Base-by-base conservation (phyloP, 192 early-diverging fungal species). In the Cetraspora pellucida region DNA sequence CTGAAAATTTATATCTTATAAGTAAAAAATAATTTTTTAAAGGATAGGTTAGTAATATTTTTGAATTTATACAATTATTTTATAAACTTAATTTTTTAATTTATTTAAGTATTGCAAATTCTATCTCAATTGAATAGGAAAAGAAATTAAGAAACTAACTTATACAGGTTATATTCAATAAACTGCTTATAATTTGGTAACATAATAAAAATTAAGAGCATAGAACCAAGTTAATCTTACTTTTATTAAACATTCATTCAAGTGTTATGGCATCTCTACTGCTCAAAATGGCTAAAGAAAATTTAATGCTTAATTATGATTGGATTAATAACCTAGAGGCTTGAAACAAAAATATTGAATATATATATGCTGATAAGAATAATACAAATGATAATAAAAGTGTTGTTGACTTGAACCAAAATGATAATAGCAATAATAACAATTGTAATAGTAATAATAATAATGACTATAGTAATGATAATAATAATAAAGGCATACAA, bases 241-340 rank as follows among this genome's bases (percentile, higher is more conserved):
- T 71, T 13, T 71, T 9, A 71, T 71, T 17, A 46, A 2, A 25
- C 23, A 50, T 17, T 46, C 47, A 71, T 49, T 71, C 7, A 71
- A 54, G 17, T 71, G 49, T 28, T 49, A 47, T 25, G 47, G 50
- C 16, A 13, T 71, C 16, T 71, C 47, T 49, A 71, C 17, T 52
- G 5, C 13, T 25, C 27, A 13, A 0, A 2, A 71, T 19, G 3
- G 19, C 67, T 0, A 45, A 70, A 50, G 46, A 70, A 27, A n/a
- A 43, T 25, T 71, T 71, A 16, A 49, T 71, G 0, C 31, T 43
- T 8, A 43, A 65, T 65, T 65, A 27, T 14, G 10, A 23, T 23
- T 27, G 25, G 25, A 8, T 59, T 19, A 10, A 27, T 13, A 59
- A 27, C 0, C 0, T 59, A 59, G 25, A 59, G 21, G 27, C 10